Evolutionary conservation across 306 rosid genomes (phyloP).

Genomic region (Aeschynomene evenia): DNA sequence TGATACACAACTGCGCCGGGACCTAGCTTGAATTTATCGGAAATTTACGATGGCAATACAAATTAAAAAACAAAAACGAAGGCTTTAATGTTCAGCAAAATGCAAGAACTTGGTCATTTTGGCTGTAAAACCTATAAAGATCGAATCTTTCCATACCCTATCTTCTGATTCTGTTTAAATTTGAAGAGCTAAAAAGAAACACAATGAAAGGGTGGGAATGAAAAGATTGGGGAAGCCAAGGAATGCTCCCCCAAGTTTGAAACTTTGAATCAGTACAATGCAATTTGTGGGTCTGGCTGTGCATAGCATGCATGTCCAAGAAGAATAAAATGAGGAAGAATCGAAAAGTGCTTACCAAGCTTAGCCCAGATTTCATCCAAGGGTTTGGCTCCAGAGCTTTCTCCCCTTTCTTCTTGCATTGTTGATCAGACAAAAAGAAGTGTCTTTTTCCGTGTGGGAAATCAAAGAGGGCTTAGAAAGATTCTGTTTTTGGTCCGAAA

Average conservation of each 20-base stretch:
- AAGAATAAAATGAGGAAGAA: not conserved
- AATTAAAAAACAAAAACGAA: not conserved
- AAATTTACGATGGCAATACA: not conserved
- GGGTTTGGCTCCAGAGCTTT: constrained; percentile 55
- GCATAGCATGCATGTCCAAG: not conserved
- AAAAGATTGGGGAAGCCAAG: not conserved
- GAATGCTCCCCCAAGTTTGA: constrained; percentile 6
- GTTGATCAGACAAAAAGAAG: constrained; percentile 28
- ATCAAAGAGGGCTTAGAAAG: not conserved
- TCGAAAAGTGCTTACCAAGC: constrained; percentile 49
- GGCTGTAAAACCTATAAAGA: constrained; percentile 4
- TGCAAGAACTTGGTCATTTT: not conserved
- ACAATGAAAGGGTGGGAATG: not conserved
- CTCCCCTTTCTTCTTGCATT: constrained; percentile 71
- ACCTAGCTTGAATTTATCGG: not conserved
- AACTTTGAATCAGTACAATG: not conserved
- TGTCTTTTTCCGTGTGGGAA: not conserved
- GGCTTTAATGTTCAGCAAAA: not conserved
- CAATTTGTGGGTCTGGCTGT: not conserved
- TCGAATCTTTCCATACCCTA: not conserved
- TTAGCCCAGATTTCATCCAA: constrained; percentile 73
- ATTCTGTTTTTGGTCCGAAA: not conserved
- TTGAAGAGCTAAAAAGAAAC: constrained; percentile 7
- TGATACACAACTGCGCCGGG: not conserved
- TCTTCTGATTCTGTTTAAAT: not conserved